A percentile compares a stretch with the other conserved stretches of the same genome.
Conservation (phyloP, 2,329 filamentous ascomycete species). For the Botrytis porri region DNA sequence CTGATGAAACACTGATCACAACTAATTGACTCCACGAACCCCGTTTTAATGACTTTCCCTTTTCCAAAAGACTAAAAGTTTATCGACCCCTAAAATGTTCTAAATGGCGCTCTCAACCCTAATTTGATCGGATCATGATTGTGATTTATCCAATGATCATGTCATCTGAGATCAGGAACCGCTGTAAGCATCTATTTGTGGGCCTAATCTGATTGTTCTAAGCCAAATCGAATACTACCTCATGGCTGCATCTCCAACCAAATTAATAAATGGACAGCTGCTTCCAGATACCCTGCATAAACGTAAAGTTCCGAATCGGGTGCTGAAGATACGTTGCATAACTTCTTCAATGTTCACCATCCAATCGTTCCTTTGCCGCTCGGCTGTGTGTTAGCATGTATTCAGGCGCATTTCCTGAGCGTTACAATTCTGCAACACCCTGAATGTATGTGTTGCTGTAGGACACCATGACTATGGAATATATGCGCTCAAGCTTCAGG, state of each 20-base stretch:
- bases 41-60: background rate
- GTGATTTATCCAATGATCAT: background rate
- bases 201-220: slow-evolving; percentile 2
- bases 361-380: slow-evolving; percentile 18
- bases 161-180: background rate
- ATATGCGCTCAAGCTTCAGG: background rate
- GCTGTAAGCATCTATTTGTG: slow-evolving; percentile 14
- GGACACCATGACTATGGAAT: background rate
- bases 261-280: background rate
- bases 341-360: background rate
- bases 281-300: slow-evolving; percentile 6
- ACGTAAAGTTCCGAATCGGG: background rate
- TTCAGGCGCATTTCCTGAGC: background rate
- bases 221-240: background rate
- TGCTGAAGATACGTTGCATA: slow-evolving; percentile 1
- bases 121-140: background rate
- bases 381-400: background rate
- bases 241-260: slow-evolving; percentile 5
- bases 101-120: background rate
- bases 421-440: background rate
- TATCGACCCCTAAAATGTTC: background rate
- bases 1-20: slow-evolving; percentile 13
- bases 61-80: background rate
- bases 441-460: background rate
- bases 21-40: background rate